Evolutionary conservation across 2,329 filamentous ascomycete species (phyloP), one percentile per base, ranked within the genome.

Genomic region (Westerdykella sp.): DNA sequence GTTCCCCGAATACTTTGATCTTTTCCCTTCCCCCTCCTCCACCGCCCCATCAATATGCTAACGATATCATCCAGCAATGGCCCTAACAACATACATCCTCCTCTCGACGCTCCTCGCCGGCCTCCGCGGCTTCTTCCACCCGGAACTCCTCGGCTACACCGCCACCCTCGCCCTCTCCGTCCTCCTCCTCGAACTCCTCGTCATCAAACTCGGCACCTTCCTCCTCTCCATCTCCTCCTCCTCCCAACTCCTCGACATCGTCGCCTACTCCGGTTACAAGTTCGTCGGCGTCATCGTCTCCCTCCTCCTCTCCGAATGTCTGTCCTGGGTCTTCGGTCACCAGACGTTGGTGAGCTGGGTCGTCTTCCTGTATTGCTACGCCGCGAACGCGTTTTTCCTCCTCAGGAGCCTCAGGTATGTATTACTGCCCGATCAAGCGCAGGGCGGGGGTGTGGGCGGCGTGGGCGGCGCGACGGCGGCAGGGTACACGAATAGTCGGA

Each of bases 251-350:
- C 79, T 97, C 45, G 93, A 98, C 59, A 71, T 98, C 40, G 84
- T 98, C 42, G 94, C 94, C 5, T 98, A 98, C 71, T 91, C 86
- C 2, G 94, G 94, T 15, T 98, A 98, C 73, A 98, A 98, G 69
- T 98, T 98, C 61, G 91, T 98, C 22, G 93, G 91, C 25, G 89
- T 96, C 55, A 98, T 98, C 48, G 78, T 87, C 39, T 96, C 90
- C 0, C 81, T 97, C 49, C 77, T 85, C 11, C 71, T 91, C 14
- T 83, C 87, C 13, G 87, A 94, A 39, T 66, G 14, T n/a, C 50
- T 57, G 10, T 43, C 49, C 5, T 35, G n/a, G 16, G 81, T 82
- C 11, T 85, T 89, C 36, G 80, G 83, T 58, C 86, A 91, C 16
- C 93, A 88, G 2, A 85, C 88, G 42, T 94, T 86, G 87, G 74